These are phyloP conservation scores for Lolium multiflorum DNA, from an alignment of 176 grass and related monocot genomes.

Conservation along the genomic window DNA sequence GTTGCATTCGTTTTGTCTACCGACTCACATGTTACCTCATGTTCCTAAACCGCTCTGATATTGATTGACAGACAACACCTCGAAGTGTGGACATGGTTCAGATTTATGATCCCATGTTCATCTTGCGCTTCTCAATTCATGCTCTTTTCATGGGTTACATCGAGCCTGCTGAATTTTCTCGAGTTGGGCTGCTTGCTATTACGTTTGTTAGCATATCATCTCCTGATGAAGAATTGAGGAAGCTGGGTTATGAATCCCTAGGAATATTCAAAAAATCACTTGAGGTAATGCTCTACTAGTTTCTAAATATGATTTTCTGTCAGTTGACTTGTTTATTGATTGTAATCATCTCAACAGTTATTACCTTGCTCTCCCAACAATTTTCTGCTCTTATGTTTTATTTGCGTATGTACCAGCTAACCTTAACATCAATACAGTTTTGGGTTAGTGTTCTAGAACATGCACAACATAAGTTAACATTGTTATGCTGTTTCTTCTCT, in stretches of 20 bases:
- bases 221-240: slow-evolving; percentile 75
- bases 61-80: slow-evolving; percentile 55
- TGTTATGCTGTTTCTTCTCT: not conserved
- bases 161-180: slow-evolving; percentile 82
- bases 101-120: slow-evolving; percentile 80
- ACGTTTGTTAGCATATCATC: slow-evolving; percentile 86
- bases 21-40: not conserved
- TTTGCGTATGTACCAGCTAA: slow-evolving; percentile 22
- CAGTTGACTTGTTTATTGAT: slow-evolving; percentile 23
- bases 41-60: slow-evolving; percentile 29
- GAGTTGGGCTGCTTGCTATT: slow-evolving; percentile 84
- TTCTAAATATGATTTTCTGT: slow-evolving; percentile 35
- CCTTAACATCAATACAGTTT: not conserved
- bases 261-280: slow-evolving; percentile 71
- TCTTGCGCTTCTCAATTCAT: slow-evolving; percentile 85
- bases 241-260: slow-evolving; percentile 84
- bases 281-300: slow-evolving; percentile 61
- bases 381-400: slow-evolving; percentile 3
- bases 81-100: slow-evolving; percentile 36
- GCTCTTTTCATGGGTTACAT: slow-evolving; percentile 79
- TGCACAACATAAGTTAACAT: slow-evolving; percentile 15
- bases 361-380: not conserved
- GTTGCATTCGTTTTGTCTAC: not conserved
- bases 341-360: slow-evolving; percentile 2
- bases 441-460: slow-evolving; percentile 2